Percentiles rank a stretch among this genome's conserved stretches.
These are phyloP conservation scores for Streptanthus diversifolius DNA, from an alignment of 345 rosid genomes.

Conservation along the genomic window DNA sequence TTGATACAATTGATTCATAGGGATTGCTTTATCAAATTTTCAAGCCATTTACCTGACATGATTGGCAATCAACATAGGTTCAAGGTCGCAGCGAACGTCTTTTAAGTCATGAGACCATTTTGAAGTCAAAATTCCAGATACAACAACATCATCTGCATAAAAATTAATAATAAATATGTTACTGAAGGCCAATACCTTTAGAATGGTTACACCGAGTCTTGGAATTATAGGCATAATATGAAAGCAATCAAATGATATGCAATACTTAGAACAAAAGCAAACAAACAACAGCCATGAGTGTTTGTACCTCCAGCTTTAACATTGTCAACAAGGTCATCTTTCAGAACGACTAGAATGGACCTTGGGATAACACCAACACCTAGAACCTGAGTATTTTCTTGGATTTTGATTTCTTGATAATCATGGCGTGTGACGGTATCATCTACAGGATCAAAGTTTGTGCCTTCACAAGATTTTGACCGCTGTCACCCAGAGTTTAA, in stretches of 20 bases:
- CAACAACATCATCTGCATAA: constrained; percentile 73
- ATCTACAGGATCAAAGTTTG: constrained; percentile 58
- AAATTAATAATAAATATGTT: neutral
- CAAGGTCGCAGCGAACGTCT: constrained; percentile 95
- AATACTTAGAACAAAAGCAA: neutral
- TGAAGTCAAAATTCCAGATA: constrained; percentile 82
- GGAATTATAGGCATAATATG: neutral
- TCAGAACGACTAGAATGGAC: constrained; percentile 67
- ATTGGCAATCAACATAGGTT: constrained; percentile 79
- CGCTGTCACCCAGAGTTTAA: constrained; percentile 43
- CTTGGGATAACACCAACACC: constrained; percentile 97
- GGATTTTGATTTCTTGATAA: constrained; percentile 93
- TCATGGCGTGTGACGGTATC: constrained; percentile 74
- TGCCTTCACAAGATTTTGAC: constrained; percentile 72
- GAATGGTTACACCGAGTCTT: neutral
- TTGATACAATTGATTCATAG: neutral
- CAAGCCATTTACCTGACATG: constrained; percentile 61
- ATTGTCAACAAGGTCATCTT: constrained; percentile 92
- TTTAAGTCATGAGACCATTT: constrained; percentile 93
- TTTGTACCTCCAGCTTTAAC: constrained; percentile 92
- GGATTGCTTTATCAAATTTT: neutral
- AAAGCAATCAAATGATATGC: neutral
- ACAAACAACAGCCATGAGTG: constrained; percentile 11
- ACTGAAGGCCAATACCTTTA: neutral
- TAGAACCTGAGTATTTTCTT: constrained; percentile 85